Evolutionary conservation across 257 asterid genomes (phyloP).

Genomic region (Solanum dulcamara): DNA sequence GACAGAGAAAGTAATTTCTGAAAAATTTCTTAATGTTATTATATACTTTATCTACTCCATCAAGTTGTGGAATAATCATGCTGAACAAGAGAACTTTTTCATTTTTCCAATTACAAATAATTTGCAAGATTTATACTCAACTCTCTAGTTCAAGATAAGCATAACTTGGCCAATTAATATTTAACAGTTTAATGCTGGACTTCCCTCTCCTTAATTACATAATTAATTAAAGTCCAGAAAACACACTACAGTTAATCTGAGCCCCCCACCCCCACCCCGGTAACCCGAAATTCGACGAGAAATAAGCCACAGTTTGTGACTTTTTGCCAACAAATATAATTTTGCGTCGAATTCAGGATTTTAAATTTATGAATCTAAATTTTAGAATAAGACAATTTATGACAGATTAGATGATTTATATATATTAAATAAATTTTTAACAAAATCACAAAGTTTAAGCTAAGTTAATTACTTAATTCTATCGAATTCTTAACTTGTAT

Average conservation of each 20-base stretch:
- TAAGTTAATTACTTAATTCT: too few species aligned
- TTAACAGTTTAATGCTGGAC: background rate
- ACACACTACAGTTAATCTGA: background rate
- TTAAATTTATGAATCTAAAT: background rate
- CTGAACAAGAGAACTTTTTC: background rate
- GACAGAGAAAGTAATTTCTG: background rate
- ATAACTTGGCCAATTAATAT: background rate
- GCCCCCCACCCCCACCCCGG: background rate
- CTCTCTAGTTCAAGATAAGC: background rate
- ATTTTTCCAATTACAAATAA: background rate
- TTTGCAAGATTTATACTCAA: background rate
- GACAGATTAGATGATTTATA: too few species aligned
- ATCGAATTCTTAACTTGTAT: too few species aligned
- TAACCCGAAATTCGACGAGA: background rate
- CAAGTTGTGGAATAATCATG: background rate
- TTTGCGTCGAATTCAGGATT: background rate
- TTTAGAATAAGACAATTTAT: background rate
- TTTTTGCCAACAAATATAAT: background rate
- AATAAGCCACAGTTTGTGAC: background rate
- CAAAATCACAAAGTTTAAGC: too few species aligned
- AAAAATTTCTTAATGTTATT: background rate
- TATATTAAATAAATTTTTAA: too few species aligned
- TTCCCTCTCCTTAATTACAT: background rate
- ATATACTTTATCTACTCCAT: background rate
- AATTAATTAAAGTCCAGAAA: background rate